Evolutionary conservation across 1,284 basidiomycete genomes (phyloP).

Genomic region (Sporisorium iseilematis-ciliati): DNA sequence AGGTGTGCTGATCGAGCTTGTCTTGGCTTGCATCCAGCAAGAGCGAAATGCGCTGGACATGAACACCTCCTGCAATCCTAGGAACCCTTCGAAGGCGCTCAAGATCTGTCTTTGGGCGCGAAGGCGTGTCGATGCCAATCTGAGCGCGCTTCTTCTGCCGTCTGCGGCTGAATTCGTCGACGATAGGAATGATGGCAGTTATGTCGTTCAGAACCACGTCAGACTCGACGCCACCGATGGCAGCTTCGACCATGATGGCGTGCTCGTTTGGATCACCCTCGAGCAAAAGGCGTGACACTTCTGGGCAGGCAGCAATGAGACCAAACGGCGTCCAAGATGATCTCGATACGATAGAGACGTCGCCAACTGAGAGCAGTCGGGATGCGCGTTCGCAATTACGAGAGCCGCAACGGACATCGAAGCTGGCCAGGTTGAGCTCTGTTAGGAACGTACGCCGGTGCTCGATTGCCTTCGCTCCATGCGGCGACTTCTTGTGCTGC

Average conservation of each 20-base stretch:
- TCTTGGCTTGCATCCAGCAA: slow-evolving; percentile 43
- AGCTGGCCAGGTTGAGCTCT: slow-evolving; percentile 35
- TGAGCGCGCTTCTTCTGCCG: slow-evolving; percentile 19
- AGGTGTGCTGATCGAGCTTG: neutral
- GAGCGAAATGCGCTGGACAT: slow-evolving; percentile 45
- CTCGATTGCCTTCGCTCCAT: slow-evolving; percentile 32
- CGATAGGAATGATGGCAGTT: slow-evolving; percentile 31
- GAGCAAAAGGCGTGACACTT: slow-evolving; percentile 37
- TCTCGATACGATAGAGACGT: slow-evolving; percentile 30
- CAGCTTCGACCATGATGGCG: slow-evolving; percentile 39
- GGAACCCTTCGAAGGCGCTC: slow-evolving; percentile 37
- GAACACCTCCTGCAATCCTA: slow-evolving; percentile 42
- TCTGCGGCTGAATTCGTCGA: slow-evolving; percentile 20
- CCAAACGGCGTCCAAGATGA: slow-evolving; percentile 65
- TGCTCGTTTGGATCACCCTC: slow-evolving; percentile 65
- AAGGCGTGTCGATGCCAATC: slow-evolving; percentile 26
- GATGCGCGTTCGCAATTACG: slow-evolving; percentile 11
- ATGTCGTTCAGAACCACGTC: slow-evolving; percentile 36
- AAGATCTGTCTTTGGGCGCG: slow-evolving; percentile 30
- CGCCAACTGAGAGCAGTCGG: slow-evolving; percentile 40
- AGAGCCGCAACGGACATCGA: slow-evolving; percentile 41
- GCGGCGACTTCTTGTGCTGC: neutral
- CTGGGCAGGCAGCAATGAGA: slow-evolving; percentile 35
- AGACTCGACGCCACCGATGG: slow-evolving; percentile 46
- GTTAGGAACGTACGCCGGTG: slow-evolving; percentile 58